Percentiles rank a stretch among this genome's conserved stretches.
phyloP scores from a whole-genome alignment of 352 stramenopile species.

The Achlya hypogyna region DNA sequence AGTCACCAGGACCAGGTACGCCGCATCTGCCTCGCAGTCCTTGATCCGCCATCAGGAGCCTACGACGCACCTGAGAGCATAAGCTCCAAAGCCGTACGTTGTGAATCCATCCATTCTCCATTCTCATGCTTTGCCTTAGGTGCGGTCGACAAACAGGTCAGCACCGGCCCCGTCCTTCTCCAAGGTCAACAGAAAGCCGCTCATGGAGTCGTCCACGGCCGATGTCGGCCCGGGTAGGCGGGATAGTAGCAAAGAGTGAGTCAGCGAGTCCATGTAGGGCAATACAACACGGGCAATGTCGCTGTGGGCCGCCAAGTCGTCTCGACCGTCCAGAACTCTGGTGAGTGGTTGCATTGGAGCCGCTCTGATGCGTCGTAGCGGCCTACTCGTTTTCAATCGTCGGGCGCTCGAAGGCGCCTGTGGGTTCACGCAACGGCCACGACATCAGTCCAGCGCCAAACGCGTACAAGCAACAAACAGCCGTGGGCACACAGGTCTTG shows the following conservation, averaged over 20 bases:
- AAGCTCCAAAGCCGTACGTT: constrained; percentile 23
- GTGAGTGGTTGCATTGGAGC: neutral
- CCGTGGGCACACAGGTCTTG: constrained; percentile 53
- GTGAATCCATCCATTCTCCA: neutral
- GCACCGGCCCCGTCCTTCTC: constrained; percentile 50
- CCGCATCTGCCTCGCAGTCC: neutral
- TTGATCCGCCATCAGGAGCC: constrained; percentile 22
- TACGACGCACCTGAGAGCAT: constrained; percentile 55
- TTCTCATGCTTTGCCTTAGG: neutral
- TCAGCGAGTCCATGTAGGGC: constrained; percentile 20
- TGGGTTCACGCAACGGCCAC: constrained; percentile 18
- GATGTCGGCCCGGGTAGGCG: constrained; percentile 42
- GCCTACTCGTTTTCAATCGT: constrained; percentile 64
- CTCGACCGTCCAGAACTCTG: constrained; percentile 36
- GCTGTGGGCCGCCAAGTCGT: constrained; percentile 55
- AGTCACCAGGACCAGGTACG: constrained; percentile 35
- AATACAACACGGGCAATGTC: constrained; percentile 61
- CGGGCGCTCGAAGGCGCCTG: constrained; percentile 32
- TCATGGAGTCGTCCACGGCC: constrained; percentile 32
- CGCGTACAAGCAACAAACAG: constrained; percentile 50
- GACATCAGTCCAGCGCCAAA: constrained; percentile 32
- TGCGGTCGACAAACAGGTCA: constrained; percentile 63
- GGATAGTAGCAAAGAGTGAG: neutral
- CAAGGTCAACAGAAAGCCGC: constrained; percentile 59
- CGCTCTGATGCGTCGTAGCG: constrained; percentile 21